Evolutionary conservation across 768 basidiomycete species (phyloP), one percentile per base, ranked within the genome.

Genomic region (Hypsizygus marmoreus): DNA sequence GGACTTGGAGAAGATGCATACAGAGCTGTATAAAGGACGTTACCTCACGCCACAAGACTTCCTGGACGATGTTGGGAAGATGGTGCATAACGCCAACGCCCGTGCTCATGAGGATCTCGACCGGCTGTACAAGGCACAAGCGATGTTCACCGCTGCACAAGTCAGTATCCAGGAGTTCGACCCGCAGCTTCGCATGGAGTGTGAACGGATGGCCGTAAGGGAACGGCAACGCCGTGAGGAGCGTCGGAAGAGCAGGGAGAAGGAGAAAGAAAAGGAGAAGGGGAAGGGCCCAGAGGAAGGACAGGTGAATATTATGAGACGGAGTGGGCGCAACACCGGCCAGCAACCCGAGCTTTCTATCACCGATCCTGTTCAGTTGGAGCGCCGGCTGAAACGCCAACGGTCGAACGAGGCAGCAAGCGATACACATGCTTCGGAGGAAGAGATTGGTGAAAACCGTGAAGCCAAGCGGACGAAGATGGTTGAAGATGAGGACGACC

Each of bases 11-110:
- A 82, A 79, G 51, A 92, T 99, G 81, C 89, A 95, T 56, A 71
- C 75, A 17, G 84, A 90, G 43, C 74, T 99, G 16, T 92, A 90
- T 73, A 85, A 81, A 60, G 83, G 83, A 30, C 81, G 83, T 30
- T 99, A 98, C 62, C 80, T 91, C 22, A 92, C 91, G 0, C 88
- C 91, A 0, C 81, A 85, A 45, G 86, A 91, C 44, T 97, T 99
- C 73, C 77, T 97, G 6, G 80, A 84, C 35, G 89, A 92, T 54
- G 76, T 93, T 44, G 75, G 77, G 47, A 88, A 85, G 68, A 91
- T 92, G 51, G 83, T 91, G 14, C 82, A 89, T 57, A 89, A 91
- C 45, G 82, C 86, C 0, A 65, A 75, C 17, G 70, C 81, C 13
- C 75, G 80, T 16, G 59, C 72, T 17, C 43, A 73, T 39, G 75